Base-by-base conservation (phyloP, 1,284 basidiomycete genomes). In the Sphaerobolus stellatus region DNA sequence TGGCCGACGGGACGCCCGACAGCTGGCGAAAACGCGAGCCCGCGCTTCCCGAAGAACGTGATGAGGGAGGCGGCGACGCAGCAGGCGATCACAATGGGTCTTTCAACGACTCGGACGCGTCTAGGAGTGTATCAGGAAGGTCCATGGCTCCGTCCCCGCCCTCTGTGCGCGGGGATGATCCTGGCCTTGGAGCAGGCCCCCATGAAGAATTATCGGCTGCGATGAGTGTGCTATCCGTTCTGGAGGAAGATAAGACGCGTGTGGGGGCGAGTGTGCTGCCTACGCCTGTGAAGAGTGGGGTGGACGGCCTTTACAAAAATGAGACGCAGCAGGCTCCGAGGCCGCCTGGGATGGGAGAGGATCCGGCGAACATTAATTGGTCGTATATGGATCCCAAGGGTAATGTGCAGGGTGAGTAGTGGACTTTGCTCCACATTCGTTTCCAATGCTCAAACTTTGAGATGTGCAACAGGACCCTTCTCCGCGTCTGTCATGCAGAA, bases 401-500 rank as follows among this genome's bases (percentile, higher is more conserved):
- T 29, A 84, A 90, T 60, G 76, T 95, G 46, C 94, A 98, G 82
- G 94, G 94, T 85, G 61, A 61, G 74, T 57, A 28, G 34, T 30
- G 36, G 9, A 25, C 24, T 18, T 50, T 46, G 24, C 52, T 27
- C 16, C 27, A 31, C 43, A 41, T 22, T 43, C 29, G 25, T 43
- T 38, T 43, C 24, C 16, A 14, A 43, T n/a, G 13, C 20, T 22
- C n/a, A 34, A 46, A 24, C 45, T 29, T 55, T 56, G 58, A 61
- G 25, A 48, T 57, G 59, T 46, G 59, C 54, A 58, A 2, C 59
- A 94, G 93, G 94, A 50, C 96, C 96, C 2, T 99, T 98, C 78
- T 80, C 81, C 40, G 93, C 90, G 25, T 83, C 88, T 59, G 69
- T 90, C 57, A 98, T 99, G 96, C 94, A 98, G 73, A 92, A 92